Base-by-base conservation (phyloP, 306 rosid species). In the Medicago ruthenica region DNA sequence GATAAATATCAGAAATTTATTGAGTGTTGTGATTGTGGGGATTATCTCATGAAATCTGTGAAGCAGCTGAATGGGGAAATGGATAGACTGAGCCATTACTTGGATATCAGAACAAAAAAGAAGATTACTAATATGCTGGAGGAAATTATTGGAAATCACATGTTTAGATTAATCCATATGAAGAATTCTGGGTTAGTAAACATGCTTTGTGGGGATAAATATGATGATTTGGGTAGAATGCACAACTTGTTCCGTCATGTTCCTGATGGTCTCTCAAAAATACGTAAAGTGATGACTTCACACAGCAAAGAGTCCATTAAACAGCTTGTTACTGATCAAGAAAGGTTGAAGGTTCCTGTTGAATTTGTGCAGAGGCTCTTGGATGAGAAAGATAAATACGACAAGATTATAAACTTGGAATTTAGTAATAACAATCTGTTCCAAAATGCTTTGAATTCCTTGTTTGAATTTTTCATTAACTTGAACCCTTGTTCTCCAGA, bases 141-240 rank as follows among this genome's bases (percentile, higher is more conserved):
- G 81, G 95, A 90, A 93, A 87, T 93, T 90, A 87, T 93, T 80
- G 88, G 83, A 59, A 85, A 87, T 81, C 90, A 93, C 84, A 90
- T 89, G 93, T 81, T 85, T 67, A 89, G 85, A 77, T 81, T 93
- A 79, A 91, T 90, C 63, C 89, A 90, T 70, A 90, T 85, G 96
- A 39, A 27, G 6, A 58, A 58, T 3, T 58, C 7, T 5, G 64
- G 36, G 37, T 22, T 58, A 22, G 9, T 58, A 58, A 22, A 58
- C 64, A 58, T 58, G 64, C 8, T 58, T 59, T 24, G 16, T 12
- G 17, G 24, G 12, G 65, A 22, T 59, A 59, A 59, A 59, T 59
- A 59, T 13, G 65, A 24, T 13, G 39, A 24, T 59, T 59, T 59
- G 39, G 3, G 65, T 11, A 11, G 34, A 59, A 21, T 1, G 39